Base-by-base conservation (phyloP, 208 protist genomes). In the Angomonas ambiguus region DNA sequence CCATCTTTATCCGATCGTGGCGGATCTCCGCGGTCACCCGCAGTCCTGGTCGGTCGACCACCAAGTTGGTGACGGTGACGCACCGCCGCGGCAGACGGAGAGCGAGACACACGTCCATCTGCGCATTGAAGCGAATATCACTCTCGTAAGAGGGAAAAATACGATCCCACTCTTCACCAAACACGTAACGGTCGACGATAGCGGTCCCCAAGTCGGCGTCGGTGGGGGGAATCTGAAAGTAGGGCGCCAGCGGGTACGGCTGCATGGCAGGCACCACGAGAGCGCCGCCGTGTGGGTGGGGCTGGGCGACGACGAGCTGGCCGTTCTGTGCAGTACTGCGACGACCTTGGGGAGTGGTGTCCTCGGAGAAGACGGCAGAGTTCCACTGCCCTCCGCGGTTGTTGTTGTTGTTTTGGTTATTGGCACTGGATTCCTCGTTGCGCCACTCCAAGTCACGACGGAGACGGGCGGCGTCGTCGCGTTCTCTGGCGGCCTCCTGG, bases 131-230 rank as follows among this genome's bases (percentile, higher is more conserved):
- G 34, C 85, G 85, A 10, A 92, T 48, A 25, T 94, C 79, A 20
- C 34, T 63, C 65, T 88, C 81, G 38, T 79, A 79, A 22, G 56
- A 57, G 10, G 88, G 88, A 72, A 84, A 91, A 25, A 92, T 22
- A 41, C 76, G 71, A 22, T 33, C 2, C 85, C 88, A 94, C 65
- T 89, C 85, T 55, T 80, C 79, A 6, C 88, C 88, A 55, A 79
- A 88, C 53, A 94, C 74, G 72, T 92, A 87, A 71, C 86, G 88
- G 64, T 88, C 83, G 25, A 92, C 53, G 62, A 86, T 80, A 63
- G 73, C 70, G 25, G 64, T 76, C 58, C 67, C 57, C 32, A 83
- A 72, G 38, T 91, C 82, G 38, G 67, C 71, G 49, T 90, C 79
- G 24, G 85, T 32, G 2, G 63, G 45, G 5, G 57, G 53, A 30